phyloP scores from a whole-genome alignment of 495 filamentous ascomycete genomes.

The Glutinoglossum americanum region DNA sequence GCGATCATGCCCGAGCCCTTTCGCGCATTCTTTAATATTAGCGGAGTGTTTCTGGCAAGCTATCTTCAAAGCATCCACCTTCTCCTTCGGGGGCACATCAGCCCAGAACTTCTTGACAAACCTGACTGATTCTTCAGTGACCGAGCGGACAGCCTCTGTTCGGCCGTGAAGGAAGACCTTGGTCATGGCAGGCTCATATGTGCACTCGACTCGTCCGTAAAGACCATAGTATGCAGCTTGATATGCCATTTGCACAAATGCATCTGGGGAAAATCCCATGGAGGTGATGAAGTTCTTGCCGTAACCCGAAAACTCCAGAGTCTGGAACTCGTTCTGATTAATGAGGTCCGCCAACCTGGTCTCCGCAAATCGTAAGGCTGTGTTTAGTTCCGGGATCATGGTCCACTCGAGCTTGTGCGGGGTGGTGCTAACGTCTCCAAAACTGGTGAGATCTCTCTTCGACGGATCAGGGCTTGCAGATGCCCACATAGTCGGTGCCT shows the following conservation, averaged over 20 bases:
- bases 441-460: constrained; percentile 81
- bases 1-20: constrained; percentile 78
- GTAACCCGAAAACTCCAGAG: constrained; percentile 70
- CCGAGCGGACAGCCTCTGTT: constrained; percentile 80
- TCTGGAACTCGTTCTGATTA: constrained; percentile 88
- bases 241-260: constrained; percentile 98
- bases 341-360: constrained; percentile 87
- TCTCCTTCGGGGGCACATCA: constrained; percentile 58
- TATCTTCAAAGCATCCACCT: constrained; percentile 64
- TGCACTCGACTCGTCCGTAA: constrained; percentile 82
- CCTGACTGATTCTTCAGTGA: constrained; percentile 57
- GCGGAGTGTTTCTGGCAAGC: constrained; percentile 65
- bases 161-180: constrained; percentile 83
- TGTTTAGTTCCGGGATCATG: constrained; percentile 78
- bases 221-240: constrained; percentile 97
- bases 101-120: constrained; percentile 93
- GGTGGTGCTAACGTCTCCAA: constrained; percentile 84
- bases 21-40: constrained; percentile 70
- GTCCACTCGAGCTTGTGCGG: constrained; percentile 97
- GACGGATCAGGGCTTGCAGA: constrained; percentile 78
- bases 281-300: constrained; percentile 97
- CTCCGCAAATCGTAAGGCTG: constrained; percentile 86
- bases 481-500: constrained; percentile 80
- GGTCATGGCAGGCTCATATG: constrained; percentile 97
- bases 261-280: constrained; percentile 90